These are phyloP conservation scores for Cyclotella cryptica DNA, from an alignment of 108 stramenopile genomes.

Conservation along the genomic window DNA sequence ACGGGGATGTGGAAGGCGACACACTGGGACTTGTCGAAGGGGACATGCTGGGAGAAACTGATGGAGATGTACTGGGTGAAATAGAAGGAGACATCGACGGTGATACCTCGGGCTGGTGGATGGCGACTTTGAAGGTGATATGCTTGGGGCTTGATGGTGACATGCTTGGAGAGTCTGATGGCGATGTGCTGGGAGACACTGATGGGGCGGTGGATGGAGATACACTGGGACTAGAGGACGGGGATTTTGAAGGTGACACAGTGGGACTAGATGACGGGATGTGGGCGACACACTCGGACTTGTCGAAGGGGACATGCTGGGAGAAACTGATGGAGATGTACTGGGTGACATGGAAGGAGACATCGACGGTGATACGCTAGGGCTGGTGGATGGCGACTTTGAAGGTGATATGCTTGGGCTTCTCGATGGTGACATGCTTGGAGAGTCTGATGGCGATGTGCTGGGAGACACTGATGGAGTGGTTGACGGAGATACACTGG, in stretches of 20 bases:
- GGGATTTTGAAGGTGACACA: background rate
- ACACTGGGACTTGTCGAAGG: no score
- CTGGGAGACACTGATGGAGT: background rate
- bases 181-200: background rate
- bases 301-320: no score
- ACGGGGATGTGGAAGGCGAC: no score
- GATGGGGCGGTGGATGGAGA: background rate
- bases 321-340: background rate
- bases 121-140: background rate
- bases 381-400: no score
- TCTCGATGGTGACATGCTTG: no score
- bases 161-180: no score
- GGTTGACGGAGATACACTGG: background rate
- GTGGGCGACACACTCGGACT: background rate
- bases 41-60: no score
- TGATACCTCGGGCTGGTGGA: background rate
- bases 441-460: no score
- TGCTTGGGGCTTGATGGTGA: no score
- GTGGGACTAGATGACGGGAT: no score
- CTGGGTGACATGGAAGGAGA: background rate
- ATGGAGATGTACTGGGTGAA: no score
- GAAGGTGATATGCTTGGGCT: no score
- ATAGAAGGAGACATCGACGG: background rate
- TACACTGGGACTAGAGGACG: background rate
- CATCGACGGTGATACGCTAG: background rate